A percentile compares a stretch with the other conserved stretches of the same genome.
Conservation (phyloP, 208 protist species). For the Willaertia magna region DNA sequence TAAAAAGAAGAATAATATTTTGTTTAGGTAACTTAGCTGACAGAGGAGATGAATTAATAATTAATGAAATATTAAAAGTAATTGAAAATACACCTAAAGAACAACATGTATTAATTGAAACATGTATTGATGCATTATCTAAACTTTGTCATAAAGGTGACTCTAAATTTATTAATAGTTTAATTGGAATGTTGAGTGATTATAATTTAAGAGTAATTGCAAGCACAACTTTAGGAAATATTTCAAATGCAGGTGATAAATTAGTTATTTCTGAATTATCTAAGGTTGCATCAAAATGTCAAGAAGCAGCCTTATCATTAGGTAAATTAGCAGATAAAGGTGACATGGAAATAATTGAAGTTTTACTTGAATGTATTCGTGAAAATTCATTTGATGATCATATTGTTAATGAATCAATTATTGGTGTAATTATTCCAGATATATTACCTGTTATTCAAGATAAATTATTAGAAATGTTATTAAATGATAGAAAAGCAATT, state of each 20-base stretch:
- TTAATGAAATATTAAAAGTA: neutral
- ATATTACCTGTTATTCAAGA: neutral
- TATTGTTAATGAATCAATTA: neutral
- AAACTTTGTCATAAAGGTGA: neutral
- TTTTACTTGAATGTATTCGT: neutral
- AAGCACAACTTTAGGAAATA: neutral
- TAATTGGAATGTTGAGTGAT: neutral
- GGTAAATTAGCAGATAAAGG: neutral
- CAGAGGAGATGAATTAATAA: neutral
- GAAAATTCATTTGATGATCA: neutral
- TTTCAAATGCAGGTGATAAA: neutral
- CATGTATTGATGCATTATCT: neutral
- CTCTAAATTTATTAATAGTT: neutral
- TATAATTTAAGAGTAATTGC: neutral
- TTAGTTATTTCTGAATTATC: neutral
- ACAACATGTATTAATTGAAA: neutral
- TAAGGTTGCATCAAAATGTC: neutral
- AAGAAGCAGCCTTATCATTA: neutral
- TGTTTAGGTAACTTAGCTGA: neutral
- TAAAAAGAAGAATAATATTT: neutral
- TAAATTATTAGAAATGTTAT: neutral
- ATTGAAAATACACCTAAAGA: neutral
- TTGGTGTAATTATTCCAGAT: neutral
- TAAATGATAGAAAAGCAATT: neutral
- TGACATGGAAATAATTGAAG: neutral